A percentile compares a stretch with the other conserved stretches of the same genome.
These are phyloP conservation scores for Thymus quinquecostatus DNA, from an alignment of 257 asterid species.

Conservation along the genomic window DNA sequence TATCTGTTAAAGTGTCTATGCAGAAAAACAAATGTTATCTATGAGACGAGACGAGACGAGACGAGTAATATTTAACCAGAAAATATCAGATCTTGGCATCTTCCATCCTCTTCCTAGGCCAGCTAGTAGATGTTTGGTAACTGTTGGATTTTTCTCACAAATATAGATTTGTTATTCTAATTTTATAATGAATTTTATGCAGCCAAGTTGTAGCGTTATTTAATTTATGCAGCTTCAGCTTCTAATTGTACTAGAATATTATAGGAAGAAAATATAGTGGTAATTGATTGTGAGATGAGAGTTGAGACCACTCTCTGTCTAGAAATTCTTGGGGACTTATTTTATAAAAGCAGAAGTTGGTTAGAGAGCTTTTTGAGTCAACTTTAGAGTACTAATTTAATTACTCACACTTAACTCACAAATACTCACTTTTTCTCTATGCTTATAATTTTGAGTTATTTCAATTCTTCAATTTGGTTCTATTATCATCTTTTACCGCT, in stretches of 20 bases:
- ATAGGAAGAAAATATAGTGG: background rate
- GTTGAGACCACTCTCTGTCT: slow-evolving; percentile 10
- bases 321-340: slow-evolving; percentile 5
- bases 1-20: too few species aligned
- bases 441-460: slow-evolving; percentile 8
- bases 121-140: slow-evolving; percentile 26
- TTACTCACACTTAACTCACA: slow-evolving; percentile 16
- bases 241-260: slow-evolving; percentile 1
- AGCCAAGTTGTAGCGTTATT: slow-evolving; percentile 6
- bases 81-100: background rate
- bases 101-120: slow-evolving; percentile 21
- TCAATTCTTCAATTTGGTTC: background rate
- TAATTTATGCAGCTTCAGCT: slow-evolving; percentile 24
- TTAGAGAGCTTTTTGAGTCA: slow-evolving; percentile 4
- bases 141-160: slow-evolving; percentile 11
- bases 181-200: background rate
- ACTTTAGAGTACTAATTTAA: slow-evolving; percentile 6
- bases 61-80: background rate
- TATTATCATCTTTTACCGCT: too few species aligned
- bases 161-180: background rate
- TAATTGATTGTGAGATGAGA: slow-evolving; percentile 13
- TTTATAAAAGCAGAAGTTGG: slow-evolving; percentile 22
- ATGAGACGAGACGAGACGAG: too few species aligned
- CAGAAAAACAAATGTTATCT: too few species aligned
- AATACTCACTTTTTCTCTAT: slow-evolving; percentile 5